Base-by-base conservation (phyloP, 2,329 filamentous ascomycete genomes). In the Pseudocercospora vitis region DNA sequence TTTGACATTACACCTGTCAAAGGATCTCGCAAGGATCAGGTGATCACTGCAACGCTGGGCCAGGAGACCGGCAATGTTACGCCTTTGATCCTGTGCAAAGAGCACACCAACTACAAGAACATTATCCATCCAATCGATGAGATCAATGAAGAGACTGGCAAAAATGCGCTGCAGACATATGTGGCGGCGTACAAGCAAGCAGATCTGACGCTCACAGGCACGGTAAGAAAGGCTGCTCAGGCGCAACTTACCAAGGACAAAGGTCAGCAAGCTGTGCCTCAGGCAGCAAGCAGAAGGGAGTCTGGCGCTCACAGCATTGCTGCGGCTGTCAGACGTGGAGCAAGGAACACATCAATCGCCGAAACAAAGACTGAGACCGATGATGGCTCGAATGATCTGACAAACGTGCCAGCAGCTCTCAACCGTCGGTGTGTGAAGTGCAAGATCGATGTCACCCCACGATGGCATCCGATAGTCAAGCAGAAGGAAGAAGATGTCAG, bases 1-100 rank as follows among this genome's bases (percentile, higher is more conserved):
- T 96, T 99, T 64, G 91, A 97, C 62, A 83, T 99, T 52, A 85
- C 84, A 0, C 90, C 92, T 0, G 86, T 96, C 55, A 97, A 99
- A 73, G 87, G 87, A 48, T 95, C 90, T 14, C 83, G 91, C 28
- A 84, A 89, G 60, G 91, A 96, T 62, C 85, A 89, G 56, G 80
- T 87, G 64, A 88, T 81, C 56, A 88, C 89, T 40, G 87, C 96
- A 33, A 90, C 84, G 37, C 79, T 97, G 29, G 88, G 88, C 37
- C 84, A 84, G 12, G 91, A 96, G 67, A 86, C 80, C 26, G 94
- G 94, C 11, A 81, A 81, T n/a, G 87, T 95, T 79, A 84, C 84
- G n/a, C 88, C 94, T 1, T 85, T 82, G 5, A 81, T 97, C 6
- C 96, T 90, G 87, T 99, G 94, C 76, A 91, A 91, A 68, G 88